Evolutionary conservation across 1,284 basidiomycete genomes (phyloP).

Genomic region (Vanrija sp.): DNA sequence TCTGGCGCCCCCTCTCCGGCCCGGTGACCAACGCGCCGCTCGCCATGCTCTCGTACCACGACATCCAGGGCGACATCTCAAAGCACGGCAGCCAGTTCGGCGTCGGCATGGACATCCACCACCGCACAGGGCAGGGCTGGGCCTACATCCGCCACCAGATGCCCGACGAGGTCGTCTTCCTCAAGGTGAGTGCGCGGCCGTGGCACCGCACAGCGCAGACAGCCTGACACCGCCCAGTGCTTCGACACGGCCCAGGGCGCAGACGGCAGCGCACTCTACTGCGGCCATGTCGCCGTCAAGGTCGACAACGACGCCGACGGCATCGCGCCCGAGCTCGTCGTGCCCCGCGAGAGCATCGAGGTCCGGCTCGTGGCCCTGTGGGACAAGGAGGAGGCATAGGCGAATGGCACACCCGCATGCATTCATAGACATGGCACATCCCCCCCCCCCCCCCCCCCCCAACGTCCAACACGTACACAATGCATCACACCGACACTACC

Average conservation of each 20-base stretch:
- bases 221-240: slow-evolving; percentile 14
- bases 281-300: slow-evolving; percentile 23
- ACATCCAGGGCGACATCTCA: slow-evolving; percentile 13
- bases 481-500: background rate
- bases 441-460: background rate
- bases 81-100: slow-evolving; percentile 28
- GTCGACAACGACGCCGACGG: slow-evolving; percentile 13
- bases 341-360: slow-evolving; percentile 27
- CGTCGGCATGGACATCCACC: slow-evolving; percentile 24
- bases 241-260: slow-evolving; percentile 30
- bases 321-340: slow-evolving; percentile 7
- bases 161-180: slow-evolving; percentile 32
- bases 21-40: slow-evolving; percentile 41
- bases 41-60: slow-evolving; percentile 21
- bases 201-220: too few species aligned
- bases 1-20: slow-evolving; percentile 39
- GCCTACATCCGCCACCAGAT: slow-evolving; percentile 32
- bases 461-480: too few species aligned
- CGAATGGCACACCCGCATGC: too few species aligned
- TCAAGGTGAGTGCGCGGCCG: slow-evolving; percentile 12
- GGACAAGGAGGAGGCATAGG: slow-evolving; percentile 11
- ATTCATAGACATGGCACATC: too few species aligned
- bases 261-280: slow-evolving; percentile 20
- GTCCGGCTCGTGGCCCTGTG: slow-evolving; percentile 28
- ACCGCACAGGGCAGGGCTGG: slow-evolving; percentile 28